phyloP scores from a whole-genome alignment of 2,329 filamentous ascomycete species.

The Pseudopithomyces chartarum region DNA sequence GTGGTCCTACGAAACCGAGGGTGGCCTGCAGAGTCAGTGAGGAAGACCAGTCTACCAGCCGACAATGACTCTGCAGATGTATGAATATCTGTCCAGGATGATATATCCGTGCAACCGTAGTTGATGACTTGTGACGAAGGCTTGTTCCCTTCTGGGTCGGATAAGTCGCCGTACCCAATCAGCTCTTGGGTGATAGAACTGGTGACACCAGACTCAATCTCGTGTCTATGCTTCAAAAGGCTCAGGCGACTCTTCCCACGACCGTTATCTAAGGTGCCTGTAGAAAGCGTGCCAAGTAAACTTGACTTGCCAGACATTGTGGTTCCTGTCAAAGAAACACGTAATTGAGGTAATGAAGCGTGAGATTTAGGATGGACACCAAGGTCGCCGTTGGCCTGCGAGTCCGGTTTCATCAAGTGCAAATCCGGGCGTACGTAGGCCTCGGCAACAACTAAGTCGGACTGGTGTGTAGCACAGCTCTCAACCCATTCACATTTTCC shows the following conservation, averaged over 20 bases:
- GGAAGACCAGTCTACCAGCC: constrained; percentile 77
- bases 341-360: constrained; percentile 65
- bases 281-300: constrained; percentile 84
- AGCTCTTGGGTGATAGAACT: constrained; percentile 95
- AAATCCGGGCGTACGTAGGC: constrained; percentile 76
- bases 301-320: constrained; percentile 94
- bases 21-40: constrained; percentile 91
- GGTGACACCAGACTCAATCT: constrained; percentile 88
- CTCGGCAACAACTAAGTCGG: constrained; percentile 83
- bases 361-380: constrained; percentile 12
- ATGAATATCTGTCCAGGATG: constrained; percentile 95
- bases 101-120: constrained; percentile 83
- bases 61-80: constrained; percentile 72
- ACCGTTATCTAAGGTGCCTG: constrained; percentile 87
- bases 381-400: not conserved
- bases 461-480: constrained; percentile 41
- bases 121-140: constrained; percentile 66
- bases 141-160: constrained; percentile 14
- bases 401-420: constrained; percentile 22
- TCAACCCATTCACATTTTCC: constrained; percentile 81
- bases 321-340: constrained; percentile 84
- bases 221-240: constrained; percentile 89
- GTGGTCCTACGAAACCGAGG: constrained; percentile 88
- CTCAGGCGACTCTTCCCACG: constrained; percentile 87
- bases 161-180: constrained; percentile 70